Conservation (phyloP, 768 basidiomycete species). For the Xerocomus spinulosus region DNA sequence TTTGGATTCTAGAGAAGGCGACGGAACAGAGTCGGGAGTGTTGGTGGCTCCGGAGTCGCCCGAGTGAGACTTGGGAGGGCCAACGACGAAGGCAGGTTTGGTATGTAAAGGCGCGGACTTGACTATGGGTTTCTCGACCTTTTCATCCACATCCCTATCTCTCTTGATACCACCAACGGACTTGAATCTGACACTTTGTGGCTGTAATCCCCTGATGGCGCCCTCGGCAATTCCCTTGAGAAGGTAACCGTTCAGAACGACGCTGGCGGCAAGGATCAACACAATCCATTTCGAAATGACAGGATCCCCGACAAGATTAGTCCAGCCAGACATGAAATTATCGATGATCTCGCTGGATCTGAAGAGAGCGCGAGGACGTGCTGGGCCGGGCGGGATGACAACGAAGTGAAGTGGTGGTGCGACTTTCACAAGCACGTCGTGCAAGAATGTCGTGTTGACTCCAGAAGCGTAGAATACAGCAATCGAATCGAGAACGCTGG, state of each 20-base stretch:
- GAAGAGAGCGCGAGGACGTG: constrained; percentile 30
- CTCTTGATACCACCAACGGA: constrained; percentile 22
- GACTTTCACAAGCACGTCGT: constrained; percentile 55
- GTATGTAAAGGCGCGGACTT: constrained; percentile 10
- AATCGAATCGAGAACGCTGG: constrained; percentile 54
- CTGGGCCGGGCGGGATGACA: constrained; percentile 35
- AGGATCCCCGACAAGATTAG: constrained; percentile 87
- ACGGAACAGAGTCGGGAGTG: constrained; percentile 15
- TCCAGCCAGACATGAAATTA: constrained; percentile 88
- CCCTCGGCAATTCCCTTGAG: constrained; percentile 80
- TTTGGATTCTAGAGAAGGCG: constrained; percentile 9
- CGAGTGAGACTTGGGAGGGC: constrained; percentile 15
- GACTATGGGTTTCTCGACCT: constrained; percentile 15
- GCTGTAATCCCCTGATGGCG: constrained; percentile 30
- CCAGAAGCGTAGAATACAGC: constrained; percentile 32
- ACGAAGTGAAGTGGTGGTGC: constrained; percentile 55
- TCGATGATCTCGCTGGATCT: constrained; percentile 59
- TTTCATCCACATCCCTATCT: constrained; percentile 19
- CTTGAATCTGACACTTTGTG: constrained; percentile 27
- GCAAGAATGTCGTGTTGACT: constrained; percentile 17
- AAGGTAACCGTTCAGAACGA: constrained; percentile 89
- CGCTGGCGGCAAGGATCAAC: constrained; percentile 75
- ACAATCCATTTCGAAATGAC: constrained; percentile 95
- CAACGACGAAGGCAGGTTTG: constrained; percentile 25
- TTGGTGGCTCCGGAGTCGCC: constrained; percentile 15